phyloP scores from a whole-genome alignment of 345 rosid species.

The Carallia pectinifolia region DNA sequence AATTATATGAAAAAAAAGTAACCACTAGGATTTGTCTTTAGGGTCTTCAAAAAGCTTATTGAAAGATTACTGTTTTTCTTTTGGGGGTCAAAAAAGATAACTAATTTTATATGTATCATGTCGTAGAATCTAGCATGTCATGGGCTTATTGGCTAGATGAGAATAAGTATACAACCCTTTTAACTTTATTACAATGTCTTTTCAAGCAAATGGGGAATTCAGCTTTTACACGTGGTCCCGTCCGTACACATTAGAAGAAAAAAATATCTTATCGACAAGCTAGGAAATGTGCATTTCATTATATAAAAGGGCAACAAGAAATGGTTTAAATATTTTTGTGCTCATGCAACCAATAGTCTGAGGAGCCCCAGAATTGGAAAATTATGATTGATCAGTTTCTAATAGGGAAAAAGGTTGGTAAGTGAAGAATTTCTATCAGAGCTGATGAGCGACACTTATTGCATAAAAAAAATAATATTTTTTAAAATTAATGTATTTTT shows the following conservation, averaged over 20 bases:
- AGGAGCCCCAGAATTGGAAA: no score
- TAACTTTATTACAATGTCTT: constrained; percentile 26
- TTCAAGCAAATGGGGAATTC: constrained; percentile 40
- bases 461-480: no score
- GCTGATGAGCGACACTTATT: no score
- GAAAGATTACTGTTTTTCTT: not conserved
- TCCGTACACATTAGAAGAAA: constrained; percentile 16
- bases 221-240: constrained; percentile 44
- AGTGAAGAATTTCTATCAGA: no score
- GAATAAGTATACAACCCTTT: constrained; percentile 37
- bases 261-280: constrained; percentile 15
- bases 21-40: not conserved
- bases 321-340: not conserved
- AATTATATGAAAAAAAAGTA: not conserved
- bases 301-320: not conserved
- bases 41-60: not conserved
- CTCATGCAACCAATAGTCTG: not conserved
- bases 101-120: not conserved
- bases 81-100: no score
- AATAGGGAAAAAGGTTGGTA: no score
- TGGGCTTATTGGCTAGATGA: constrained; percentile 26
- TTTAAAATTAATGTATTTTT: no score
- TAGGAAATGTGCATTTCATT: constrained; percentile 5
- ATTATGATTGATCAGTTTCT: no score
- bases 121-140: constrained; percentile 34